phyloP scores from a whole-genome alignment of 2,329 filamentous ascomycete genomes.

The Diaporthe eres region DNA sequence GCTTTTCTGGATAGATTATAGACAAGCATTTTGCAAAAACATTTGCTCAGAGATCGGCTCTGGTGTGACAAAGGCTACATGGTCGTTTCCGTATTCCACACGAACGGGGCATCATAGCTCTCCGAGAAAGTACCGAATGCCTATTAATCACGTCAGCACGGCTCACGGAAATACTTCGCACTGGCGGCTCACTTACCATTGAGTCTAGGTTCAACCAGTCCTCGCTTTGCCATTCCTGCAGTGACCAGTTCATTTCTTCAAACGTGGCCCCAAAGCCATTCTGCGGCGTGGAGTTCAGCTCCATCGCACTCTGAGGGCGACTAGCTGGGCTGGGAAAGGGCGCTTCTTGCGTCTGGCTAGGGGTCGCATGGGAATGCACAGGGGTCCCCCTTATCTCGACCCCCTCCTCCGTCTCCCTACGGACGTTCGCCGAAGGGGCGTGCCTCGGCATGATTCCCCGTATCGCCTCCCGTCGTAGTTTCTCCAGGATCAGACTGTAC shows the following conservation, averaged over 20 bases:
- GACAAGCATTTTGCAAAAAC: not conserved
- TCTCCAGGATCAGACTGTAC: conserved; percentile 19
- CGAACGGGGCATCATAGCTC: conserved; percentile 21
- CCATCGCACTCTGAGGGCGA: conserved; percentile 18
- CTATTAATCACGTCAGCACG: not conserved
- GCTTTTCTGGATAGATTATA: not conserved
- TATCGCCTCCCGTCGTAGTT: conserved; percentile 11
- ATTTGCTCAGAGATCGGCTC: not conserved
- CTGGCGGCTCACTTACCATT: not conserved
- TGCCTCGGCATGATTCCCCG: conserved; percentile 15
- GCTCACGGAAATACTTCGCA: rapidly evolving
- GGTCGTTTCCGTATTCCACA: not conserved
- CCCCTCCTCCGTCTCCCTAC: not conserved
- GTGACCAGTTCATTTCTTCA: conserved; percentile 24
- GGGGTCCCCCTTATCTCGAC: not conserved
- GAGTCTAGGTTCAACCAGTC: conserved; percentile 20
- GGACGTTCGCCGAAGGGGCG: not conserved
- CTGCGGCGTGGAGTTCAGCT: conserved; percentile 21
- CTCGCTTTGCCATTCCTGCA: conserved; percentile 27
- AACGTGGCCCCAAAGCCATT: conserved; percentile 15
- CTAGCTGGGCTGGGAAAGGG: conserved; percentile 25
- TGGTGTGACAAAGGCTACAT: not conserved
- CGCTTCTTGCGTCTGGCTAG: conserved; percentile 1
- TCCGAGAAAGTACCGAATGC: conserved; percentile 27
- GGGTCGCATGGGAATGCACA: not conserved